Evolutionary conservation across 192 early-diverging fungal genomes (phyloP), one percentile per base, ranked within the genome.

Genomic region (Umbelopsis ramanniana): DNA sequence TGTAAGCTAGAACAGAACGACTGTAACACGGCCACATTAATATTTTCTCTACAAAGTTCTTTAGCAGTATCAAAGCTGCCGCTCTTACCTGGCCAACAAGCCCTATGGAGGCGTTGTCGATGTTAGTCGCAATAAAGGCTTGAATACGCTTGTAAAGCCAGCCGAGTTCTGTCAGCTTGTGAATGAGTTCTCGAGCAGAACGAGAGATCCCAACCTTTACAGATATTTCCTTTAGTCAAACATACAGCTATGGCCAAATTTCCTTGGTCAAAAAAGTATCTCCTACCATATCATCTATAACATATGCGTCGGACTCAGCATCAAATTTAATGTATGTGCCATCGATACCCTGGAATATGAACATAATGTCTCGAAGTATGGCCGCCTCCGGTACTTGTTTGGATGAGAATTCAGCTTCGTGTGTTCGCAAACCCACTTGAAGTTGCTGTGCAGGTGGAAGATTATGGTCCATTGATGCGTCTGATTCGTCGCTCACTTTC

Each of bases 271-370:
- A 37, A 26, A 38, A 15, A 52, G 14, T 0, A 9, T 85, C 74
- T 37, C 74, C 68, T 72, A 89, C 87, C 46, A 84, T 82, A 2
- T 81, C 73, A 55, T 84, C 79, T 19, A 96, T 74, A 1, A 72
- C 71, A 70, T 88, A 96, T 0, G 83, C 79, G 15, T 83, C 80
- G 6, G 73, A 53, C 9, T 72, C 69, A 10, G 70, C 22, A 67
- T 91, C 87, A 72, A 86, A 95, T 66, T 86, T 87, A 19, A 97
- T 83, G 72, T 89, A 91, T 67, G 87, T 86, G 35, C 97, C 97
- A 78, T 97, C 91, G 57, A 99, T 93, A 0, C 94, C 97, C 78
- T 99, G 97, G 80, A 97, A 92, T 19, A 96, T 87, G 76, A 90
- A 99, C 6, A 99, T 85, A 55, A 97, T 77, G 71, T 99, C 97